Evolutionary conservation across 345 rosid species (phyloP).

Genomic region (Ceriops decandra): DNA sequence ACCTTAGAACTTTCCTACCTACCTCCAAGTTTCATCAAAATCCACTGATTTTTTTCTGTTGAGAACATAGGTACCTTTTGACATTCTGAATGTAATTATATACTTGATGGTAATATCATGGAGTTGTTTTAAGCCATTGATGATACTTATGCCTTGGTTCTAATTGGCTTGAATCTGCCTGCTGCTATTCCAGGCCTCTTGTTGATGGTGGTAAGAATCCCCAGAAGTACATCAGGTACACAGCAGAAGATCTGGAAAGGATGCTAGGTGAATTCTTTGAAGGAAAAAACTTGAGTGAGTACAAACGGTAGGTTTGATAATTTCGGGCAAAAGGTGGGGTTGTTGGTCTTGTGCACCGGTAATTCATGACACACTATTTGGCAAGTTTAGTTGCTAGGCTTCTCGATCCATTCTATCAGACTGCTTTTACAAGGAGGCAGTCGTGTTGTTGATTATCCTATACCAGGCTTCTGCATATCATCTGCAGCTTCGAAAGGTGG

Average conservation of each 20-base stretch:
- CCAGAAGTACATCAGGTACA: conserved; percentile 74
- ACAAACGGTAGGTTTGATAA: conserved; percentile 43
- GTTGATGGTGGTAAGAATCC: conserved; percentile 85
- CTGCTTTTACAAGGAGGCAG: background rate
- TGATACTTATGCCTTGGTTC: too few species aligned
- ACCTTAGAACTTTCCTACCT: too few species aligned
- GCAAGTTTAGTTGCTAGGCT: background rate
- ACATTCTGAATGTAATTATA: too few species aligned
- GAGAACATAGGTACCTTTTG: too few species aligned
- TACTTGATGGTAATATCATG: too few species aligned
- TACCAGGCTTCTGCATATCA: too few species aligned
- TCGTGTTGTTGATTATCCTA: background rate
- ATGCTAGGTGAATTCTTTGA: conserved; percentile 94
- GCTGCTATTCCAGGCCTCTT: conserved; percentile 52
- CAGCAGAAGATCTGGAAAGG: conserved; percentile 87
- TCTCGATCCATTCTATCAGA: background rate
- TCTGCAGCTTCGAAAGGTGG: background rate
- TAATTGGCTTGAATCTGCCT: background rate
- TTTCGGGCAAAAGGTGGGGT: background rate
- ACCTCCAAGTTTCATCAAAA: too few species aligned
- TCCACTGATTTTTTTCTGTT: too few species aligned
- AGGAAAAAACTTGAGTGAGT: conserved; percentile 71
- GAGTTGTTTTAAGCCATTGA: too few species aligned
- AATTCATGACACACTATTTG: background rate
- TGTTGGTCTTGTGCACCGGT: background rate